Evolutionary conservation across 352 stramenopile species (phyloP).

Genomic region (Pythium aristosporum): DNA sequence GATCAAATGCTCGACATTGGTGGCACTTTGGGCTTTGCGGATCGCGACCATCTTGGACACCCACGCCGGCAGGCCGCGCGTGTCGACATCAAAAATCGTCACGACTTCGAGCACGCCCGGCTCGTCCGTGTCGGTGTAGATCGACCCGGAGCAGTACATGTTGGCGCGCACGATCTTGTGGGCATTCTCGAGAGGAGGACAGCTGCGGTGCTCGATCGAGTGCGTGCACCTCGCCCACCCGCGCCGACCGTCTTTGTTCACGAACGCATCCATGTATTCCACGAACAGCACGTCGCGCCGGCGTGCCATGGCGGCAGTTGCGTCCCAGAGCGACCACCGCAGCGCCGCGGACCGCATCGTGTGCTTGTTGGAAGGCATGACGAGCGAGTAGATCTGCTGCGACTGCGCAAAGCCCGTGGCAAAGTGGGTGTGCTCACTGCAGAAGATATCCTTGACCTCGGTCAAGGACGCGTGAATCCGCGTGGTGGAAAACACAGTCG

Average conservation of each 20-base stretch:
- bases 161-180: constrained; percentile 58
- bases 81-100: constrained; percentile 64
- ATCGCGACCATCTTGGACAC: constrained; percentile 61
- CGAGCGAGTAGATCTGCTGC: constrained; percentile 53
- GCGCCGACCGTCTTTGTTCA: constrained; percentile 48
- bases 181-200: constrained; percentile 44
- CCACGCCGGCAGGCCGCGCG: constrained; percentile 56
- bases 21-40: constrained; percentile 60
- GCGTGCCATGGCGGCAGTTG: constrained; percentile 54
- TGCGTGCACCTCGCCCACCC: constrained; percentile 64
- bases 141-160: constrained; percentile 55
- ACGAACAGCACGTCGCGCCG: constrained; percentile 63
- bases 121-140: constrained; percentile 60
- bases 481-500: constrained; percentile 45
- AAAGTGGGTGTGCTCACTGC: constrained; percentile 55
- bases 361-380: constrained; percentile 42
- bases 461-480: constrained; percentile 48
- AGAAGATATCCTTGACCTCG: constrained; percentile 61
- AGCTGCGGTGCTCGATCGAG: constrained; percentile 66
- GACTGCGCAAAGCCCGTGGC: constrained; percentile 64
- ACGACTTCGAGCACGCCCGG: constrained; percentile 48
- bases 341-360: constrained; percentile 53
- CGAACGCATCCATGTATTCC: constrained; percentile 67
- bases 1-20: constrained; percentile 61
- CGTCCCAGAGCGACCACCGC: constrained; percentile 68